These are phyloP conservation scores for Pontederia paniculata DNA, from an alignment of 176 grass and related monocot species.

Conservation along the genomic window DNA sequence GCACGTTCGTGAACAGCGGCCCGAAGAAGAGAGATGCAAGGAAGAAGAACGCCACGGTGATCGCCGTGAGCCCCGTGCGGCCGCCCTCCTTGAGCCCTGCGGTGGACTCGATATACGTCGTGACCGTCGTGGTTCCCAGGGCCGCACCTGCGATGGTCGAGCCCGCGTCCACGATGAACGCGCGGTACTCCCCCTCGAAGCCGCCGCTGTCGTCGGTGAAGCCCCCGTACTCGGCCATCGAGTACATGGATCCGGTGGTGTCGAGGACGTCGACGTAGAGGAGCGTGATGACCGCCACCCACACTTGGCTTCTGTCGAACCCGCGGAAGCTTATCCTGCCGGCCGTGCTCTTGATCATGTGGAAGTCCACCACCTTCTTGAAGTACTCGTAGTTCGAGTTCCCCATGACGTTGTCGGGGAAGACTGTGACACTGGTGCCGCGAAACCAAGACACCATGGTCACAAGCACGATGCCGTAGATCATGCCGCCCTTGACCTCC, in stretches of 20 bases:
- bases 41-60: conserved; percentile 2
- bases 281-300: conserved; percentile 5
- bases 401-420: conserved; percentile 1
- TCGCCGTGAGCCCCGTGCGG: conserved; percentile 9
- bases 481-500: conserved; percentile 9
- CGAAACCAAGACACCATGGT: conserved; percentile 5
- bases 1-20: conserved; percentile 16
- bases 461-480: conserved; percentile 12
- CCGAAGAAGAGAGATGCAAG: conserved; percentile 6
- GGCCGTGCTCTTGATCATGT: conserved; percentile 12
- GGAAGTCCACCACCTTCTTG: conserved; percentile 10
- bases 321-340: conserved; percentile 10
- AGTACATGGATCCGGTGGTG: conserved; percentile 16
- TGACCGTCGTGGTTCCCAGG: conserved; percentile 14
- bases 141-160: conserved; percentile 4
- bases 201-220: conserved; percentile 10
- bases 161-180: conserved; percentile 8
- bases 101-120: conserved; percentile 13
- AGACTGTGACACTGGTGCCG: background rate
- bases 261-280: conserved; percentile 18
- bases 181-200: conserved; percentile 16
- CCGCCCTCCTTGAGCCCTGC: conserved; percentile 6
- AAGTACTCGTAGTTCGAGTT: conserved; percentile 10
- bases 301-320: conserved; percentile 4
- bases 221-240: conserved; percentile 13